Evolutionary conservation across 495 filamentous ascomycete genomes (phyloP).

Genomic region (Hypoxylon crocopeplum): DNA sequence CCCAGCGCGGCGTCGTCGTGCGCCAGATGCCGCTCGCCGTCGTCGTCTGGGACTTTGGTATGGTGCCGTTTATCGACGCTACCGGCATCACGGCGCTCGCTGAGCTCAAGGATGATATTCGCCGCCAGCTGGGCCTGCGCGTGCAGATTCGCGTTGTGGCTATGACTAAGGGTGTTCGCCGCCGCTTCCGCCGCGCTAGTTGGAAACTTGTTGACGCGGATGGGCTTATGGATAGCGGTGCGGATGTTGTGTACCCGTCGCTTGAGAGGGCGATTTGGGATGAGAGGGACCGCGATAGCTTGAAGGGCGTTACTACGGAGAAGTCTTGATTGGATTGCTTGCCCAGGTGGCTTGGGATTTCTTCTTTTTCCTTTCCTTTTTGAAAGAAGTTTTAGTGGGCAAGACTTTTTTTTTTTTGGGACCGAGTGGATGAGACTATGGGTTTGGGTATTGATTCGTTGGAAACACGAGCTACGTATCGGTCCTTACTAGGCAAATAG

Average conservation of each 20-base stretch:
- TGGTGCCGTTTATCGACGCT: conserved; percentile 42
- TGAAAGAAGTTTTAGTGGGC: too few relatives aligned
- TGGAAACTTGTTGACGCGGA: conserved; percentile 41
- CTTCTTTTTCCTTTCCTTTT: not conserved
- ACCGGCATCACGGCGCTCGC: conserved; percentile 42
- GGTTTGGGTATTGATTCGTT: too few relatives aligned
- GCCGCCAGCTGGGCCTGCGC: conserved; percentile 31
- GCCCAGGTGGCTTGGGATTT: not conserved
- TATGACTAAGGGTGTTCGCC: conserved; percentile 31
- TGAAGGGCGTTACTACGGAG: conserved; percentile 38
- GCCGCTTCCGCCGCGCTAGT: conserved; percentile 39
- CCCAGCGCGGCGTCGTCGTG: conserved; percentile 24
- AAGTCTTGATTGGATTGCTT: conserved; percentile 20
- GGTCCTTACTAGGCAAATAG: not conserved
- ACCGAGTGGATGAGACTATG: too few relatives aligned
- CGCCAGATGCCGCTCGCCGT: conserved; percentile 38
- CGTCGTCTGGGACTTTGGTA: conserved; percentile 41
- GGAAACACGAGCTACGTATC: not conserved
- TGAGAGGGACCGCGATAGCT: conserved; percentile 32
- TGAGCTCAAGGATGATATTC: conserved; percentile 42
- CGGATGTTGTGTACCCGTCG: conserved; percentile 38
- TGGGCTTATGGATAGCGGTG: conserved; percentile 25
- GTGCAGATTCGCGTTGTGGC: conserved; percentile 44
- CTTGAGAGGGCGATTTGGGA: conserved; percentile 42
- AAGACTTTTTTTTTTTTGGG: too few relatives aligned